Evolutionary conservation across 495 filamentous ascomycete species (phyloP), one percentile per base, ranked within the genome.

Genomic region (Rhypophila decipiens): DNA sequence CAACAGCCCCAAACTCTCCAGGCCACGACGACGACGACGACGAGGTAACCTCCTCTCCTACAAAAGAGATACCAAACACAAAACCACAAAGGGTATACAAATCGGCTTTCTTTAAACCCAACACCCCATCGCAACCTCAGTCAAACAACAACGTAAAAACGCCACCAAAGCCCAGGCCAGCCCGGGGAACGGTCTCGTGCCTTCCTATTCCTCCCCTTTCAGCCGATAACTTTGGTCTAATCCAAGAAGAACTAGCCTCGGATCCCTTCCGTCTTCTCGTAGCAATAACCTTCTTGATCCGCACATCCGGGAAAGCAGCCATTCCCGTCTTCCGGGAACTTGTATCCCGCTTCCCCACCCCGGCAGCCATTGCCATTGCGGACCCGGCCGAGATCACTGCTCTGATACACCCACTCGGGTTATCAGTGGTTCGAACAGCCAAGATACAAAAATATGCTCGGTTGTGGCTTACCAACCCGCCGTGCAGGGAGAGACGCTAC

Each of bases 211-310:
- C 88, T 7, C 74, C 79, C 0, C 79, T 90, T 33, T 68, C 77
- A 20, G 66, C 75, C 1, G 59, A 72, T 0, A 52, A 57, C 21
- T 95, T 94, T 60, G 90, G 90, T 0, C 72, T 96, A 13, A 78
- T 94, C 29, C 90, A 96, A 67, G 90, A 95, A 67, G 75, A 83
- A 50, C 76, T 93, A 35, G 78, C 84, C 2, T 59, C 71, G 44
- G 67, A 84, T 39, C 86, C 88, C 1, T 89, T 90, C 56, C 75
- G 74, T 5, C 71, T 93, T 5, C 75, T 93, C 12, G 70, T 93
- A 35, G 85, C 83, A 12, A 80, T 86, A 2, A 86, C 86, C 0
- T 91, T 96, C 50, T 75, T 96, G 4, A 96, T 90, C 62, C 76
- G 84, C 31, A 96, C 89, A 1, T 70, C 76, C 0, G 91, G 86